Evolutionary conservation across 108 stramenopile species (phyloP).

Genomic region (Nannochloropsis oceanica): DNA sequence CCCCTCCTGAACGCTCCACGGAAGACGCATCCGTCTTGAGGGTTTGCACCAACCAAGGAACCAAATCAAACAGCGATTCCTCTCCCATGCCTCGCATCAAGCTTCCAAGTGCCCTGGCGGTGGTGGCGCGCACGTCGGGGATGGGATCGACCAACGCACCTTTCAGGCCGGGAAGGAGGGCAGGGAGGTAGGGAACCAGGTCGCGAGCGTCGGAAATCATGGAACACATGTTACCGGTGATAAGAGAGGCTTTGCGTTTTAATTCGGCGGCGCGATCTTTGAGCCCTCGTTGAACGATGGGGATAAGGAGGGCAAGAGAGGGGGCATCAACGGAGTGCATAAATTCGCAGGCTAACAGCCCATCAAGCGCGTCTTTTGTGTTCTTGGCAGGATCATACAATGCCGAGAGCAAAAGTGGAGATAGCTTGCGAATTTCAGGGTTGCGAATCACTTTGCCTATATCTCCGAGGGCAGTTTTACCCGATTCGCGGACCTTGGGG

Average conservation of each 20-base stretch:
- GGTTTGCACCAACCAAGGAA: conserved; percentile 81
- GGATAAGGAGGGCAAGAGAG: conserved; percentile 95
- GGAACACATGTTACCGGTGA: conserved; percentile 93
- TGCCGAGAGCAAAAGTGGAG: conserved; percentile 58
- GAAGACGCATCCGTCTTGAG: conserved; percentile 57
- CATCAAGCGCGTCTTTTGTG: conserved; percentile 29
- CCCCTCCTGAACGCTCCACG: conserved; percentile 90
- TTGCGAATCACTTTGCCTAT: conserved; percentile 87
- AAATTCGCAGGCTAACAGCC: conserved; percentile 51
- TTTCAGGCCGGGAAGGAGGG: conserved; percentile 82
- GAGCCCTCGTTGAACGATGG: conserved; percentile 89
- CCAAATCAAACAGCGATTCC: conserved; percentile 64
- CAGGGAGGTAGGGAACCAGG: conserved; percentile 87
- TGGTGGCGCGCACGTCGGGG: conserved; percentile 74
- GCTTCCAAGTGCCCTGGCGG: conserved; percentile 82
- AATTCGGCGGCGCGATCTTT: conserved; percentile 72
- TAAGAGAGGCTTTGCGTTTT: conserved; percentile 93
- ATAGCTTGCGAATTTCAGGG: conserved; percentile 79
- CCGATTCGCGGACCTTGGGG: conserved; percentile 81
- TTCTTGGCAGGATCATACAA: conserved; percentile 70
- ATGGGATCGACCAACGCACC: conserved; percentile 74
- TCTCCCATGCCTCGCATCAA: conserved; percentile 81
- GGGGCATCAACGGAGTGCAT: conserved; percentile 95
- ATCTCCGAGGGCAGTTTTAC: conserved; percentile 74
- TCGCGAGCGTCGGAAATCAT: conserved; percentile 90